Base-by-base conservation (phyloP, 2,329 filamentous ascomycete species). In the Aspergillus uvarum region DNA sequence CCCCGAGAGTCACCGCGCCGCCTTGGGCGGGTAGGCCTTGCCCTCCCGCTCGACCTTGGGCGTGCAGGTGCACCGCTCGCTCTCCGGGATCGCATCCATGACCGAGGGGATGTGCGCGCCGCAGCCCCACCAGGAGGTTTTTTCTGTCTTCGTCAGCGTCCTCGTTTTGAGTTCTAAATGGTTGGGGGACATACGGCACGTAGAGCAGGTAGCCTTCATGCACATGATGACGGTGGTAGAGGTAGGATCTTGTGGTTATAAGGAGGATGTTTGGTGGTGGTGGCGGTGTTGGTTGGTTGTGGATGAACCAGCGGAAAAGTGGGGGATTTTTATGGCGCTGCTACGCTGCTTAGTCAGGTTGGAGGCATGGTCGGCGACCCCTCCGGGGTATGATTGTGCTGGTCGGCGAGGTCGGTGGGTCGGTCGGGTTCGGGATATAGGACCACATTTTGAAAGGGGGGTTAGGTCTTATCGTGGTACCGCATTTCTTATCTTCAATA, bases 11-110 rank as follows among this genome's bases (percentile, higher is more conserved):
- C 79, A 81, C 59, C 74, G 72, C 42, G 74, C 76, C 4, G 81
- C 86, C 82, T 84, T 88, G 29, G 87, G 87, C 60, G 88, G 88
- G 69, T 89, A 90, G 69, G 82, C 68, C 68, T 83, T 84, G 50
- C 86, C 87, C 58, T 85, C 82, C 47, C 80, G 79, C 69, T 86
- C 82, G 63, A 89, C 79, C 70, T 84, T 84, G 29, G 88, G 88
- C 67, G 82, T 79, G 72, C 89, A 92, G 24, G 78, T 79, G 79
- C 89, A 92, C 76, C 87, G 84, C 47, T 90, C 80, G 5, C 79
- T 74, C 38, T 80, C 76, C 4, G 86, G 81, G 48, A 90, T 73
- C 26, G 73, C 68, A 72, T 87, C 84, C 79, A 91, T 84, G 67
- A 91, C 87, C 16, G 73, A 73, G 12, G 84, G 77, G 65, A 89